Evolutionary conservation across 768 basidiomycete genomes (phyloP).

Genomic region (Tulasnella sp.): DNA sequence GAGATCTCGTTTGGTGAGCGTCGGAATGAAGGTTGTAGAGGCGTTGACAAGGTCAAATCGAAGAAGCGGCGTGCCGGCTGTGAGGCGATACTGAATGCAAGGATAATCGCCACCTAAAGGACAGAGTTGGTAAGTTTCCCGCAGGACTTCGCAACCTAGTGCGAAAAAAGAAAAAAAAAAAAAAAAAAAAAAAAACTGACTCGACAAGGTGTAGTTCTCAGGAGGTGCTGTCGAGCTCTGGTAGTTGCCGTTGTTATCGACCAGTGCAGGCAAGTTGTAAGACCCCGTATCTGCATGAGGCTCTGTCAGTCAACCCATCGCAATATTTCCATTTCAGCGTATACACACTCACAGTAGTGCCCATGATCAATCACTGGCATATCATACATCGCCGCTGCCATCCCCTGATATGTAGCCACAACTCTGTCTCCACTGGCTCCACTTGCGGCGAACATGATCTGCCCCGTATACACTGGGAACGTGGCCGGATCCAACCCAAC

Average conservation of each 20-base stretch:
- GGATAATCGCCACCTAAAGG: slow-evolving; percentile 4
- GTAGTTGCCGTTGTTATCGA: slow-evolving; percentile 13
- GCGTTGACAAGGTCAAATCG: slow-evolving; percentile 14
- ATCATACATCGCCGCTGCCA: slow-evolving; percentile 35
- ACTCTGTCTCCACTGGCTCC: slow-evolving; percentile 27
- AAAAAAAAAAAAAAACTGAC: too few relatives aligned
- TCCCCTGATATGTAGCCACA: slow-evolving; percentile 38
- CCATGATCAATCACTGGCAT: slow-evolving; percentile 45
- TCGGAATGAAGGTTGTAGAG: background rate
- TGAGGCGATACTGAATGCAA: slow-evolving; percentile 3
- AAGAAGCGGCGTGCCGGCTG: slow-evolving; percentile 12
- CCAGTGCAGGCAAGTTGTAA: background rate
- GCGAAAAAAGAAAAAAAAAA: too few relatives aligned
- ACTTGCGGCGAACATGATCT: slow-evolving; percentile 33
- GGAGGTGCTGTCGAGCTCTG: slow-evolving; percentile 6
- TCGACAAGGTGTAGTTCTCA: background rate
- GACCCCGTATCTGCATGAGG: too few relatives aligned
- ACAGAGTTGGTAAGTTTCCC: too few relatives aligned
- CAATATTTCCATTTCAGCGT: too few relatives aligned
- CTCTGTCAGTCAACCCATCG: too few relatives aligned
- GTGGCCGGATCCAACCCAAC: slow-evolving; percentile 32
- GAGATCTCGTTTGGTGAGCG: slow-evolving; percentile 1
- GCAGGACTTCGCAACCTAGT: too few relatives aligned
- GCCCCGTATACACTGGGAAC: slow-evolving; percentile 52
- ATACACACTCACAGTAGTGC: slow-evolving; percentile 4